phyloP scores from a whole-genome alignment of 208 protist species.

The Crithidia acanthocephali region DNA sequence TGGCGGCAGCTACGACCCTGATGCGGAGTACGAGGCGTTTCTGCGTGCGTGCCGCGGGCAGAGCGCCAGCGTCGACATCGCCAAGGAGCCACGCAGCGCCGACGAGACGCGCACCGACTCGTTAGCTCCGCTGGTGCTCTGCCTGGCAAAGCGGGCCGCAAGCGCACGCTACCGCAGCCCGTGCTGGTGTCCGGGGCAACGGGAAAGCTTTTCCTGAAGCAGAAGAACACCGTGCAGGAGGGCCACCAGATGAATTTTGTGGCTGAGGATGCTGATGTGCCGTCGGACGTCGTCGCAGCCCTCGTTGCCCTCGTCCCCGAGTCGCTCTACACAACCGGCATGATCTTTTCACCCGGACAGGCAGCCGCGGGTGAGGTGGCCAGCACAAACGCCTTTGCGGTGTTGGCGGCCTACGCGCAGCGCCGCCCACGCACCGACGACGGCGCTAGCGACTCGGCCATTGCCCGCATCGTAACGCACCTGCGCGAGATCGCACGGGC shows the following conservation, averaged over 20 bases:
- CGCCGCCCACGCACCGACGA: slow-evolving; percentile 10
- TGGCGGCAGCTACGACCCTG: slow-evolving; percentile 21
- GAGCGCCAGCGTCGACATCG: not conserved
- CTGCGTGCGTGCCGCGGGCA: slow-evolving; percentile 27
- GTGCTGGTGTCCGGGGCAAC: slow-evolving; percentile 20
- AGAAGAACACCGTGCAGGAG: slow-evolving; percentile 62
- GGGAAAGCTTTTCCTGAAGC: slow-evolving; percentile 67
- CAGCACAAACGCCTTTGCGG: slow-evolving; percentile 7
- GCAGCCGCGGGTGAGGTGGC: not conserved
- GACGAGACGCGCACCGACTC: not conserved
- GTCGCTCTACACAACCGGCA: slow-evolving; percentile 23
- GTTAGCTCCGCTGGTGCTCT: not conserved
- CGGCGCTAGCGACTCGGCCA: slow-evolving; percentile 14
- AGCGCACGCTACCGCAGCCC: slow-evolving; percentile 9
- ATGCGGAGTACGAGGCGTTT: slow-evolving; percentile 34
- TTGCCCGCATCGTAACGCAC: slow-evolving; percentile 19
- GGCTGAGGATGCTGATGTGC: slow-evolving; percentile 50
- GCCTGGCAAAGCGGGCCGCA: not conserved
- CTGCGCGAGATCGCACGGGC: slow-evolving; percentile 12
- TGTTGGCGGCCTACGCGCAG: slow-evolving; percentile 26
- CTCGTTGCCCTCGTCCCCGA: slow-evolving; percentile 28
- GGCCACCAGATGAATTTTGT: slow-evolving; percentile 74
- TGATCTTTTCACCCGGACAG: not conserved
- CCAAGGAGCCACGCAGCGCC: not conserved
- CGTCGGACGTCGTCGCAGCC: slow-evolving; percentile 40